Conservation (phyloP, 73 alveolate species). For the Paramecium primaurelia region DNA sequence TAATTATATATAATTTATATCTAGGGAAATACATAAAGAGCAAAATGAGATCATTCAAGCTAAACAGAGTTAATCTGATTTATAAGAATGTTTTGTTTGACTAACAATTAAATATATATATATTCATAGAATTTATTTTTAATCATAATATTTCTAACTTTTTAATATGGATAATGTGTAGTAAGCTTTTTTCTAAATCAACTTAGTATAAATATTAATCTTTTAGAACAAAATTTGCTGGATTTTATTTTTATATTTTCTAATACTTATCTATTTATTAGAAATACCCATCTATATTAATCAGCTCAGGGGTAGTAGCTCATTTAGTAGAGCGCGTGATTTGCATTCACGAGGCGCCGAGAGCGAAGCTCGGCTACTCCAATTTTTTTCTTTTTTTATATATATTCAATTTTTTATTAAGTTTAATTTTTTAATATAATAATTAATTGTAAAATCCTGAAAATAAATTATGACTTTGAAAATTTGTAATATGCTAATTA, state of each 20-base stretch:
- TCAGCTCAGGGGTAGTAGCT: conserved; percentile 37
- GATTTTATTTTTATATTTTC: too few species aligned
- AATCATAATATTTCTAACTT: too few species aligned
- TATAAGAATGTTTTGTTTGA: not conserved
- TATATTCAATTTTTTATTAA: not conserved
- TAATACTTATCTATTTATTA: too few species aligned
- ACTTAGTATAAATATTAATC: not conserved
- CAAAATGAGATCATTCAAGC: not conserved
- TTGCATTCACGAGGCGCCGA: conserved; percentile 59
- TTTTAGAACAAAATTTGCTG: too few species aligned
- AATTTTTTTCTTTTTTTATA: not conserved
- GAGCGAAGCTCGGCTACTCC: conserved; percentile 59
- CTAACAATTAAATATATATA: too few species aligned
- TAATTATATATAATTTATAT: not conserved
- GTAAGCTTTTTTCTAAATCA: too few species aligned
- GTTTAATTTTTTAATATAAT: not conserved
- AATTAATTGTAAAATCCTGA: too few species aligned
- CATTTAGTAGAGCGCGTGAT: conserved; percentile 56
- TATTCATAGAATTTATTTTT: not conserved
- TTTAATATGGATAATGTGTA: too few species aligned
- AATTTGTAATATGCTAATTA: too few species aligned
- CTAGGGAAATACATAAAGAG: not conserved
- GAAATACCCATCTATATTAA: not conserved
- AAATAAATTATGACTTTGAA: too few species aligned
- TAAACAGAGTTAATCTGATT: not conserved